Base-by-base conservation (phyloP, 2,329 filamentous ascomycete species). In the Colletotrichum limetticola region DNA sequence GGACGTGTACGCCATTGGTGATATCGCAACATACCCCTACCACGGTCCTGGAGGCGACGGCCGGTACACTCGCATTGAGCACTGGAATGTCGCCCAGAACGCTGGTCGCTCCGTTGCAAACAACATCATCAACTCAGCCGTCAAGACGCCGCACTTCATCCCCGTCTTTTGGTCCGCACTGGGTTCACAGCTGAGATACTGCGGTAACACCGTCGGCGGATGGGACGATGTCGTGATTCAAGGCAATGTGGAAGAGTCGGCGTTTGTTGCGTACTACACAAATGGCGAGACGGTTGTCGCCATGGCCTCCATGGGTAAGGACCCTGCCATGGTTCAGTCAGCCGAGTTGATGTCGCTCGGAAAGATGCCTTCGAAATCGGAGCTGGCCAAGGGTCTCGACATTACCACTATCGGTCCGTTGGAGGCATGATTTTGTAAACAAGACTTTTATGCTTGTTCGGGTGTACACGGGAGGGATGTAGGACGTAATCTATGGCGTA, bases 21-120 rank as follows among this genome's bases (percentile, higher is more conserved):
- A 99, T 81, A 98, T 99, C 74, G 95, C 97, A 14, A 95, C 94
- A 0, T 98, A 95, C 82, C 97, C 97, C 0, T 99, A 99, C 85
- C 89, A 94, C 81, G 97, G 97, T 1, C 97, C 97, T 0, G 95
- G 94, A 28, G 93, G 94, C 30, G 88, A 93, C 19, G 94, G 94
- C 74, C 88, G 87, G 57, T 88, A 89, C 22, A 90, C 93, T 1
- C 92, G 97, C 75, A 98, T 98, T 79, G 97, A 99, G 86, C 97
- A 99, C 82, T 99, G 97, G 97, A 96, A 98, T 83, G 97, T 99
- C 3, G 97, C 97, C 5, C 97, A 98, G 80, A 98, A 98, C 79
- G 88, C 94, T 1, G 97, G 97, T 3, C 93, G 96, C 56, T 88
- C 89, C 28, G 96, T 93, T 1, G 97, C 95, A 1, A 87, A 87